phyloP scores from a whole-genome alignment of 164 flowering plant genomes.

The Brasenia schreberi region DNA sequence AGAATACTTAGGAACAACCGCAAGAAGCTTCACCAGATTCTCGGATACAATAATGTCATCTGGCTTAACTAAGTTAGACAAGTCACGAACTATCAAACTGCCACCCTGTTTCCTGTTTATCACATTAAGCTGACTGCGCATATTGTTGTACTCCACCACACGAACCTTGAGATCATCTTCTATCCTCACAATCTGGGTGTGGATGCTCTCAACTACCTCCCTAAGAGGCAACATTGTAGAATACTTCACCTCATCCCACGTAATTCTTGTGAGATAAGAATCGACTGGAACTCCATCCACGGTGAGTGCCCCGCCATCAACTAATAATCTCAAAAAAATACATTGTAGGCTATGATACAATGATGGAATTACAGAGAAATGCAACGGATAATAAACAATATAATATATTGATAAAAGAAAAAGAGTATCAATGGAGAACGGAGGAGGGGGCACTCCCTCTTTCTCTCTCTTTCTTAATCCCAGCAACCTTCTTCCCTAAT shows the following conservation, averaged over 20 bases:
- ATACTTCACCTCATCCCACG: constrained; percentile 90
- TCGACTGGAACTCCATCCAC: constrained; percentile 57
- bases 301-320: constrained; percentile 43
- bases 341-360: too few relatives aligned
- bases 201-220: constrained; percentile 78
- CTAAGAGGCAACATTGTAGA: constrained; percentile 77
- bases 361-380: too few relatives aligned
- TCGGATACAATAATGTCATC: constrained; percentile 74
- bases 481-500: too few relatives aligned
- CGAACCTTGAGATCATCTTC: constrained; percentile 99
- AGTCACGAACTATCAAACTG: constrained; percentile 98
- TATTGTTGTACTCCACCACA: constrained; percentile 85
- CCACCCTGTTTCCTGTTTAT: constrained; percentile 94
- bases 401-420: too few relatives aligned
- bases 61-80: constrained; percentile 77
- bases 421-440: too few relatives aligned
- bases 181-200: constrained; percentile 60
- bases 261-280: constrained; percentile 87
- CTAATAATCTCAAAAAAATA: too few relatives aligned
- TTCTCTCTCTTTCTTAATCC: too few relatives aligned
- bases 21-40: constrained; percentile 82
- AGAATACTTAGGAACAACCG: constrained; percentile 86
- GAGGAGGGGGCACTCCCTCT: too few relatives aligned
- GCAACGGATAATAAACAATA: too few relatives aligned
- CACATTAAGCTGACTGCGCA: constrained; percentile 96